Base-by-base conservation (phyloP, 1,139 yeast species). In the Taphrina communis region DNA sequence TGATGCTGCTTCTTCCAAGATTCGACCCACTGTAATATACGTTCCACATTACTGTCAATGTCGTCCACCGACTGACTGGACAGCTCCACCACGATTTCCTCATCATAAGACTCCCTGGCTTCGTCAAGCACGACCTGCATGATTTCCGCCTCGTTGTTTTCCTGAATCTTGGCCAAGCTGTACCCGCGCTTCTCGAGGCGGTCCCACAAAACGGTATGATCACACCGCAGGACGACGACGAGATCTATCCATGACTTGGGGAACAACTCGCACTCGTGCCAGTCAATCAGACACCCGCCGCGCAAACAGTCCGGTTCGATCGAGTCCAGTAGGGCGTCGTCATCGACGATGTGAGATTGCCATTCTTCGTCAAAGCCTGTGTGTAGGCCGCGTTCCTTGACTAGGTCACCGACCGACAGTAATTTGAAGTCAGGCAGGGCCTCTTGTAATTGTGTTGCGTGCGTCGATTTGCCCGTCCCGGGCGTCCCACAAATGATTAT, bases 181-280 rank as follows among this genome's bases (percentile, higher is more conserved):
- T 94, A 94, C 6, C 88, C 89, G 77, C 96, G 83, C 35, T 25
- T 41, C 73, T 82, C 82, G 73, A 94, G 82, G 73, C 99, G 82
- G 71, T 91, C 97, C 77, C 84, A 89, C 52, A 95, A 83, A 0
- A 82, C 77, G 6, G 87, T 81, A 75, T 90, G 91, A 74, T 89
- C 89, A 39, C 96, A 87, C 73, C 95, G 82, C 68, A 94, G 82
- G 0, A 95, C 99, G 53, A 92, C 89, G 8, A 94, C 98, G 71
- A 94, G 82, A 77, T 94, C 99, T 65, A 95, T 89, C 76, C 92
- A 84, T 73, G 96, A 82, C 77, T 92, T 97, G 0, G 99, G 99
- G 76, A 94, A 94, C 25, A 91, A 84, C 75, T 94, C 99, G 78
- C 97, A 92, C 66, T 94, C 94, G 77, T 94, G 99, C 99, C 99